Evolutionary conservation across 2,329 filamentous ascomycete genomes (phyloP), one percentile per base, ranked within the genome.

Genomic region (Alternaria gansuensis): DNA sequence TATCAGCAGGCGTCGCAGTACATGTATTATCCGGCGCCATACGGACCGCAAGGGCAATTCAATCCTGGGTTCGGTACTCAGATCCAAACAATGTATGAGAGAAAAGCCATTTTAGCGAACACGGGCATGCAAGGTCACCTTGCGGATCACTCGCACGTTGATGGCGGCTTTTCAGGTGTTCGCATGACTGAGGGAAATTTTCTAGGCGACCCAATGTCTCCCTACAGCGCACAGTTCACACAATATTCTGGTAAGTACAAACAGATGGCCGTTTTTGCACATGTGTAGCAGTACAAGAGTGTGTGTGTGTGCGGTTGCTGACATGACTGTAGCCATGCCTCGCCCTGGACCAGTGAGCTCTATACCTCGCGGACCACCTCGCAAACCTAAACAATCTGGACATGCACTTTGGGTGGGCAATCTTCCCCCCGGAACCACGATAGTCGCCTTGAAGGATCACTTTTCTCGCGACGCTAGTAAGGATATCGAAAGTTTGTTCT

Each of bases 331-430:
- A 75, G 74, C 63, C 46, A 57, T 70, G 51, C 49, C 59, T 46
- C 68, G 64, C 5, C 46, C 71, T 23, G 66, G 63, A 9, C 64
- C 71, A 36, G 62, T 72, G 5, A 74, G 68, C 54, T 75, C 76
- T 4, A 74, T 80, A 3, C 85, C 85, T 33, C 82, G 87, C 66
- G 87, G 87, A n/a, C 87, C 87, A 4, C 86, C 87, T 34, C 81
- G 87, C 65, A 90, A 89, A 69, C 87, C 87, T 6, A 87, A 84
- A 69, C 85, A 88, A 72, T 88, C 84, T 82, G 94, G 93, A 1
- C 91, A 97, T 75, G 94, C 94, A 0, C 88, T 98, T 21, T 98
- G 95, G 94, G 92, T 98, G 28, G 95, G 95, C 39, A 98, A 98
- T 73, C 82, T 98, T 0, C 93, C 94, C 4, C 90, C 92, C 0